phyloP scores from a whole-genome alignment of 2,329 filamentous ascomycete genomes.

The Pseudogymnoascus sp. region DNA sequence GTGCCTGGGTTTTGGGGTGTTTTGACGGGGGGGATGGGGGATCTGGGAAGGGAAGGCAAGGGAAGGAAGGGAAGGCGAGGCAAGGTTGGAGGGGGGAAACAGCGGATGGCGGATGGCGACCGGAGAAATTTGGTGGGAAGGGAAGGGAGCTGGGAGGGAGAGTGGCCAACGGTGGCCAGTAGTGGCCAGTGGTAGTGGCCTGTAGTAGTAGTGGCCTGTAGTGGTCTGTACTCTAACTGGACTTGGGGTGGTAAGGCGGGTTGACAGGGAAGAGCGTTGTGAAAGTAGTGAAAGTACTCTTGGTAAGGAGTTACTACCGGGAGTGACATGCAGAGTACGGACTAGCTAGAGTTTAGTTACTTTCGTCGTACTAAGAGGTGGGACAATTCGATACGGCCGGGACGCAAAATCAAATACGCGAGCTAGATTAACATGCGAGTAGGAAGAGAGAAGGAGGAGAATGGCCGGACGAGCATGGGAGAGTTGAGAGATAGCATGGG shows the following conservation, averaged over 20 bases:
- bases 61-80: neutral
- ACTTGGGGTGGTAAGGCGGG: neutral
- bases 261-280: neutral
- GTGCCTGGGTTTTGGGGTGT: neutral
- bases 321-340: neutral
- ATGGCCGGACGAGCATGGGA: neutral
- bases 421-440: neutral
- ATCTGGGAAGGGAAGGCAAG: neutral
- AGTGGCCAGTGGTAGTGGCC: neutral
- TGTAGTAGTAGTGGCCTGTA: neutral
- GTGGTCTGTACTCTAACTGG: neutral
- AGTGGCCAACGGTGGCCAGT: neutral
- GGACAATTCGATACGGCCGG: neutral
- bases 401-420: slow-evolving; percentile 2
- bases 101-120: neutral
- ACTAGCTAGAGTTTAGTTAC: neutral
- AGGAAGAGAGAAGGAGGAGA: neutral
- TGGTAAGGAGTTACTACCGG: neutral
- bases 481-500: neutral
- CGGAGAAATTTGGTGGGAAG: neutral
- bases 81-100: neutral
- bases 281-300: neutral
- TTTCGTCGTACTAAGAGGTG: neutral
- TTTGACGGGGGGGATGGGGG: neutral
- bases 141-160: neutral